Evolutionary conservation across 495 filamentous ascomycete genomes (phyloP).

Genomic region (Jackrogersella minutella): DNA sequence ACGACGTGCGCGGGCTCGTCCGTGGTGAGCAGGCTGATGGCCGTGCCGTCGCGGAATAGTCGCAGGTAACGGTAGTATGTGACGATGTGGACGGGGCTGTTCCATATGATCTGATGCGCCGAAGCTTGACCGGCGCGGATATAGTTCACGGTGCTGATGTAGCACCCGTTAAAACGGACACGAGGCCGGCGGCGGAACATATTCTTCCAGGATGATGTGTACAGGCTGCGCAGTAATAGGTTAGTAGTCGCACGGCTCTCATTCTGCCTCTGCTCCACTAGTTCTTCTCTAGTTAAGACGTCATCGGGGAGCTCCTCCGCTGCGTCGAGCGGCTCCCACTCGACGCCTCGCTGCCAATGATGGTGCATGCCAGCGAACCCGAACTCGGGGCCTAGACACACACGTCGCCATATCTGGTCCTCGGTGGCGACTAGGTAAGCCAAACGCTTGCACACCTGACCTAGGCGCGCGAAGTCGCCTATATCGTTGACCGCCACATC

Average conservation of each 20-base stretch:
- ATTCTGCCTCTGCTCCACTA: conserved; percentile 39
- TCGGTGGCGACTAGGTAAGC: conserved; percentile 86
- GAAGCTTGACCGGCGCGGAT: conserved; percentile 75
- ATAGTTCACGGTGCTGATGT: conserved; percentile 97
- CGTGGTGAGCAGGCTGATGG: conserved; percentile 78
- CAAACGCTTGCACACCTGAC: conserved; percentile 84
- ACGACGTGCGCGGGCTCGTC: conserved; percentile 86
- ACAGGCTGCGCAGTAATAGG: conserved; percentile 52
- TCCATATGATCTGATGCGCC: conserved; percentile 69
- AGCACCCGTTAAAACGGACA: conserved; percentile 91
- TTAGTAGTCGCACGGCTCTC: conserved; percentile 48
- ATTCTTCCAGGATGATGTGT: conserved; percentile 59
- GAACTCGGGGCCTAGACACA: conserved; percentile 73
- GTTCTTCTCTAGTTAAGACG: conserved; percentile 39
- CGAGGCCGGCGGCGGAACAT: conserved; percentile 87
- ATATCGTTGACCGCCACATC: conserved; percentile 79
- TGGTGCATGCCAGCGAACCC: conserved; percentile 90
- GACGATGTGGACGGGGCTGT: conserved; percentile 89
- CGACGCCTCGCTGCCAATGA: conserved; percentile 69
- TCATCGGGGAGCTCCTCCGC: conserved; percentile 43
- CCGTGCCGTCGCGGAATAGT: conserved; percentile 90
- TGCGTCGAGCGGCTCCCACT: conserved; percentile 64
- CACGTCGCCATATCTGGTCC: conserved; percentile 85
- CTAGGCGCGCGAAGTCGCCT: conserved; percentile 77
- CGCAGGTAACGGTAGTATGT: conserved; percentile 97